Evolutionary conservation across 2,329 filamentous ascomycete genomes (phyloP).

Genomic region (Fusarium odoratissimum): DNA sequence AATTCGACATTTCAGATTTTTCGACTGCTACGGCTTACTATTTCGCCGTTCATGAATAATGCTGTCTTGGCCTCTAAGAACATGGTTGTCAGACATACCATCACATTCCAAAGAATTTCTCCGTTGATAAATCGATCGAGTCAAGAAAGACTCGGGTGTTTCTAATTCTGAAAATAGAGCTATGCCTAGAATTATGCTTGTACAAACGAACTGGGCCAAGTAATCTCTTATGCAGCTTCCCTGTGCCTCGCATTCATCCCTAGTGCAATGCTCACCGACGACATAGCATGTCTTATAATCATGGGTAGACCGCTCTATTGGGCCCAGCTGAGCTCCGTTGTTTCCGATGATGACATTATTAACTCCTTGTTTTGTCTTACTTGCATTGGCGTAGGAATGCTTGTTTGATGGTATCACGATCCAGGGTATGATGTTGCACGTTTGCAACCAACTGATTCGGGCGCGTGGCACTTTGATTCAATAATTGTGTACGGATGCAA

Average conservation of each 20-base stretch:
- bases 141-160: not conserved
- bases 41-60: constrained; percentile 10
- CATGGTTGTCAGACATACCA: constrained; percentile 1
- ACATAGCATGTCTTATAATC: constrained; percentile 1
- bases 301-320: constrained; percentile 16
- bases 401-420: not conserved
- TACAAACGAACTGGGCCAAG: constrained; percentile 3
- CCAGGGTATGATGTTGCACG: constrained; percentile 11
- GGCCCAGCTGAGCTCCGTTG: constrained; percentile 10
- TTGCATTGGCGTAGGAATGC: not conserved
- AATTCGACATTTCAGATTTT: constrained; percentile 18
- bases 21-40: not conserved
- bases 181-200: not conserved
- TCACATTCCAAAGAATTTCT: constrained; percentile 7
- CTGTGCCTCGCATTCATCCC: constrained; percentile 5
- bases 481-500: not conserved
- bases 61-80: constrained; percentile 14
- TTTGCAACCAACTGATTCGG: not conserved
- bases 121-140: not conserved
- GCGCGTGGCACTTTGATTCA: not conserved
- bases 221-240: constrained; percentile 13
- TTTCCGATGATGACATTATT: constrained; percentile 17
- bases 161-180: constrained; percentile 7
- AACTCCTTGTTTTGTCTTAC: constrained; percentile 3
- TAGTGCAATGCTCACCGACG: constrained; percentile 14